phyloP scores from a whole-genome alignment of 73 alveolate species.

The Urostyla sp. region DNA sequence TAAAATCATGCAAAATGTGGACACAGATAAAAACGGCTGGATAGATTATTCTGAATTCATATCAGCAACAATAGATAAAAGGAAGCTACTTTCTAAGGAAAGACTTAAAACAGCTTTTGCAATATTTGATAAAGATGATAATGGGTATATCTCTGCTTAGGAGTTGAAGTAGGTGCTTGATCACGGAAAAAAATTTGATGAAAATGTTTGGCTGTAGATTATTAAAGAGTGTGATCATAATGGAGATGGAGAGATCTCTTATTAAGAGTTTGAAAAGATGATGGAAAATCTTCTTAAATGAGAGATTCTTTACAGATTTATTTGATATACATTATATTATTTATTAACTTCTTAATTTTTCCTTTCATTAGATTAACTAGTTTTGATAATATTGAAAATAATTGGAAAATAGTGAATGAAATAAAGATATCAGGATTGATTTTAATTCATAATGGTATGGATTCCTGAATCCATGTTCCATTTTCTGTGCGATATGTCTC shows the following conservation, averaged over 20 bases:
- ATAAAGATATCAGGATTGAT: no score
- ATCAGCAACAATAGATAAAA: constrained; percentile 74
- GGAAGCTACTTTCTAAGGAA: constrained; percentile 65
- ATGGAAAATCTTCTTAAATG: constrained; percentile 61
- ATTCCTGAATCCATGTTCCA: no score
- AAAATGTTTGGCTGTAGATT: constrained; percentile 56
- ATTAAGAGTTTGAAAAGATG: constrained; percentile 62
- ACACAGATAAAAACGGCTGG: constrained; percentile 74
- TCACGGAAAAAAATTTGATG: constrained; percentile 61
- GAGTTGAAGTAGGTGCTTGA: constrained; percentile 85
- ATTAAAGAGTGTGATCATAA: constrained; percentile 58
- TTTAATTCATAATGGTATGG: no score
- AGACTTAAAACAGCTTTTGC: constrained; percentile 74
- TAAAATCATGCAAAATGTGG: constrained; percentile 60
- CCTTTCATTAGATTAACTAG: no score
- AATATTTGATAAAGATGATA: constrained; percentile 73
- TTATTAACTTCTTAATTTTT: constrained; percentile 68
- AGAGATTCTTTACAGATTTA: background rate
- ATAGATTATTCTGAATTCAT: constrained; percentile 83
- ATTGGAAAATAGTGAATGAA: no score
- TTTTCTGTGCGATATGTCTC: no score
- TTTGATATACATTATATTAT: background rate
- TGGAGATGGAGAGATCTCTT: constrained; percentile 78
- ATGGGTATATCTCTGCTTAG: constrained; percentile 56
- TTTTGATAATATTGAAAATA: no score